Base-by-base conservation (phyloP, 83 land plant species). In the Isoetes engelmannii region DNA sequence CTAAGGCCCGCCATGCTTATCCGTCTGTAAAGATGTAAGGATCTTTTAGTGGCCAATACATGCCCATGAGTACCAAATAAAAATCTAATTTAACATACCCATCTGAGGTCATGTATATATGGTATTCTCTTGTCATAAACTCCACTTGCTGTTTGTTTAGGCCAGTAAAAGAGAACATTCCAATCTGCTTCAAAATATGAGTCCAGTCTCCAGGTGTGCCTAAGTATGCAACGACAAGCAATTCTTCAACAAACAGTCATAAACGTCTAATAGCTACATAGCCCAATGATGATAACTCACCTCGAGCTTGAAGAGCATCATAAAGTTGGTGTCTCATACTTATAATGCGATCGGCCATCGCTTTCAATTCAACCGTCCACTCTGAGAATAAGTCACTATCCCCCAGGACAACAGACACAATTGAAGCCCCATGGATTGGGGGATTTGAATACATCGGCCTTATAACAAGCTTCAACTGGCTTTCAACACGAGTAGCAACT, bases 381-480 rank as follows among this genome's bases (percentile, higher is more conserved):
- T 90, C 87, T 57, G 83, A 41, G 78, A 63, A 90, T 74, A 90
- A 56, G 19, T 74, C 79, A 48, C 96, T 89, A 82, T 92, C 88
- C 50, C 84, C 84, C 46, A 93, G 78, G 69, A 93, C 82, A 6
- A 89, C 77, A 4, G 96, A 86, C 15, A 88, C 98, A 71, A 93
- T 93, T 17, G 86, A 78, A 47, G 98, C 98, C 15, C 98, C 98
- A 74, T 93, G 90, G 65, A 86, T 81, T 13, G 96, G 96, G 15
- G 97, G 97, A 69, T 81, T 92, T 21, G 98, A 92, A 68, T 85
- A 92, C 98, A 92, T 92, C 18, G 98, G 98, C 67, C 98, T 79
- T 48, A 89, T 87, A 43, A 92, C 98, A 69, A 89, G 80, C 68
- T 92, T 92, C 74, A 92, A 69, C 81, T 92, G 98, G 73, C 98